Evolutionary conservation across 176 grass and related monocot species (phyloP).

Genomic region (Aegilops umbellulata): DNA sequence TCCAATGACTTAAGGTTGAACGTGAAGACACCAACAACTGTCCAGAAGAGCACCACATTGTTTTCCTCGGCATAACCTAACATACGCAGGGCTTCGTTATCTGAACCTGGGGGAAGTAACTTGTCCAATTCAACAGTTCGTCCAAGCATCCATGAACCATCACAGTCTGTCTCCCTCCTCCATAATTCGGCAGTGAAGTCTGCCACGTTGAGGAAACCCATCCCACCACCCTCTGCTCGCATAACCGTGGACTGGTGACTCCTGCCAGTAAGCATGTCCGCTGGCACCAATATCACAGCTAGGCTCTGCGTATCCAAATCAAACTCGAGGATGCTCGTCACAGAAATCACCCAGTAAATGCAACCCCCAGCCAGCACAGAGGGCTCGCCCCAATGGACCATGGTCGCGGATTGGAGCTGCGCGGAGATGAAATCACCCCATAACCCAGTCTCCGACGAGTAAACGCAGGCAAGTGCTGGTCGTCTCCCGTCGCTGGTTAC

Average conservation of each 20-base stretch:
- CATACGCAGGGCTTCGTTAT: background rate
- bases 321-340: background rate
- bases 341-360: background rate
- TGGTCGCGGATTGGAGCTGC: background rate
- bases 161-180: background rate
- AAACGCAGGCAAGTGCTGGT: background rate
- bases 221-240: background rate
- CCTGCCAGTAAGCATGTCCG: background rate
- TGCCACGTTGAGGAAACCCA: background rate
- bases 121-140: background rate
- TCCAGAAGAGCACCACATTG: background rate
- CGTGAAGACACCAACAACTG: background rate
- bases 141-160: background rate
- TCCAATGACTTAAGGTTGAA: background rate
- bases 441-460: background rate
- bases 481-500: background rate
- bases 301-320: background rate
- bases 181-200: background rate
- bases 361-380: background rate
- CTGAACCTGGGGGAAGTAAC: background rate
- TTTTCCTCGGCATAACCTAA: background rate
- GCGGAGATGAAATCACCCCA: background rate
- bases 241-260: background rate
- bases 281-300: background rate
- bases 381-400: background rate